Base-by-base conservation (phyloP, 148 eudicot genomes). In the Cornus florida region DNA sequence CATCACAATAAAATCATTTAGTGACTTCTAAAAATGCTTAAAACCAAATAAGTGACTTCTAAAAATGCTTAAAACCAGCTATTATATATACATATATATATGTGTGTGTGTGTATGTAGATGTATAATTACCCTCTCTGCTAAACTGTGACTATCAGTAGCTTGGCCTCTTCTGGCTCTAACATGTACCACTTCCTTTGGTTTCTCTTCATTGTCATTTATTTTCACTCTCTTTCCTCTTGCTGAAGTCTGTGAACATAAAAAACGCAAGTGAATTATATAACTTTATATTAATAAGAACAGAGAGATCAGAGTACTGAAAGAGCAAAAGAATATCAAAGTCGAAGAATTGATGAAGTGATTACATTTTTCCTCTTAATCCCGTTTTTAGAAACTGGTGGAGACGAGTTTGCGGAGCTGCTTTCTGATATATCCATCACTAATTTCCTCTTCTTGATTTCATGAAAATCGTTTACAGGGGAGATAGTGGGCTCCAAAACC, bases 61-160 rank as follows among this genome's bases (percentile, higher is more conserved):
- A 10, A 39, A 4, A 39, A 4, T 39, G 43, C 43, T 39, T 39
- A 39, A 39, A 43, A 43, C 7, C 20, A 57, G 13, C 62, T 57
- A 57, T 13, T 19, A 57, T 62, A 11, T 57, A 57, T 57, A 11
- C 16, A 57, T 57, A 14, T 57, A 14, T 57, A 14, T 57, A 22
- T 53, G 20, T 20, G 32, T 43, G 56, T 53, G 14, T 10, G 53
- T 73, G 12, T 41, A 56, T 32, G 48, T 23, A 50, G 9, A 7
- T 7, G 10, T 4, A n/a, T 10, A 48, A 70, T 75, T 85, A 93
- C 98, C 85, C 98, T 90, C 85, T 94, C 98, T 24, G 98, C 98
- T 82, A 94, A 86, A 80, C 98, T 94, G 81, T 94, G 98, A 84
- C 93, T 94, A 73, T 92, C 96, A 75, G 98, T 94, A 14, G 98